A percentile compares a stretch with the other conserved stretches of the same genome.
Conservation (phyloP, 192 early-diverging fungal genomes). For the Coemansia asiatica region DNA sequence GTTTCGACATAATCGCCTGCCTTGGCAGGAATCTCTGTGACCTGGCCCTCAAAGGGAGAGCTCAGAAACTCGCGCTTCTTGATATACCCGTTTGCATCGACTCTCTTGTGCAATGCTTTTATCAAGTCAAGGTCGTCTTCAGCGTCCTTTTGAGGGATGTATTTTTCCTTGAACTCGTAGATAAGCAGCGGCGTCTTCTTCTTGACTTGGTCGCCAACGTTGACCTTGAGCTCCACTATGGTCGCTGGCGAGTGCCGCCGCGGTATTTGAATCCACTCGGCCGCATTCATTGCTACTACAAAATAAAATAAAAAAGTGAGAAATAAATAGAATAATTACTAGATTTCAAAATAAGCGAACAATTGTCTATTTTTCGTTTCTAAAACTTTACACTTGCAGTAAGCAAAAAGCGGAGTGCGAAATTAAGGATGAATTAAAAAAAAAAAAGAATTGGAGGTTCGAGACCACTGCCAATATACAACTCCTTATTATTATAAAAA, state of each 20-base stretch:
- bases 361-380: too few species aligned
- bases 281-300: slow-evolving; percentile 31
- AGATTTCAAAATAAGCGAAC: too few species aligned
- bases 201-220: slow-evolving; percentile 14
- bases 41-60: slow-evolving; percentile 42
- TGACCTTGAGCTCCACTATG: slow-evolving; percentile 42
- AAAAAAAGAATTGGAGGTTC: background rate
- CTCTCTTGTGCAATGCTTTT: slow-evolving; percentile 30
- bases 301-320: background rate
- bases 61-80: slow-evolving; percentile 42
- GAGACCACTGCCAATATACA: background rate
- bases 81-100: slow-evolving; percentile 26
- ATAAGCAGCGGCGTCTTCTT: slow-evolving; percentile 39
- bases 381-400: background rate
- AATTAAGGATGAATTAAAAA: background rate
- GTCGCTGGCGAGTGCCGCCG: slow-evolving; percentile 45
- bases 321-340: background rate
- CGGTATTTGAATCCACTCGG: slow-evolving; percentile 35
- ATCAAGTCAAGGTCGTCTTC: slow-evolving; percentile 14
- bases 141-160: slow-evolving; percentile 6
- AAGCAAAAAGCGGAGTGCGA: background rate
- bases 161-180: slow-evolving; percentile 42
- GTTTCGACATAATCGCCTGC: slow-evolving; percentile 26
- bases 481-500: background rate
- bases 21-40: slow-evolving; percentile 9